Base-by-base conservation (phyloP, 345 rosid species). In the Cardiospermum halicacabum region DNA sequence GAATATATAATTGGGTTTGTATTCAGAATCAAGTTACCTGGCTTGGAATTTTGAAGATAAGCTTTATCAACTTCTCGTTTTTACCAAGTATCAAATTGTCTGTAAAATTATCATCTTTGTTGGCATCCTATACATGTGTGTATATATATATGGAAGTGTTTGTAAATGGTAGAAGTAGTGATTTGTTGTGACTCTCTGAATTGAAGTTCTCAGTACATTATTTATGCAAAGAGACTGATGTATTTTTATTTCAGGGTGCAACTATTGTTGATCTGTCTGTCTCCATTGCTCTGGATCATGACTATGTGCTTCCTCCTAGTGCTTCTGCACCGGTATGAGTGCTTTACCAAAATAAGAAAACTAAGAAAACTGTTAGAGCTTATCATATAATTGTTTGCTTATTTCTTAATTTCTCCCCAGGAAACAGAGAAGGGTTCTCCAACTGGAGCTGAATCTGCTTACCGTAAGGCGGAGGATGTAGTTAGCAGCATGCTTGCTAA, bases 401-500 rank as follows among this genome's bases (percentile, higher is more conserved):
- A 50, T 47, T 58, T 56, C 67, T 37, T 15, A 64, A 19, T 21
- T n/a, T 66, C 37, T 72, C 47, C 47, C 3, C 77, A 90, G 99
- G 83, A 63, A 60, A 66, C 63, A 13, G 78, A 79, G 55, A 77
- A 74, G 36, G 77, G 71, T 66, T 70, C 75, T 55, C 85, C 96
- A 2, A 69, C 60, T 28, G 96, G 82, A 47, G 77, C 81, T 67
- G 92, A 83, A 25, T 82, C 96, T 18, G 90, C 93, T 37, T 55
- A 87, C 37, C 73, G 78, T 31, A 91, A 94, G 81, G 89, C 97
- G 5, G 97, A 94, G 82, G 99, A 94, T 58, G 96, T 85, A 24
- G 89, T 91, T 34, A 87, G 83, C 56, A 51, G 89, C 82, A 89
- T 94, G 97, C 85, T 94, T 72, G 99, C 99, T 24, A 94, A 82